A percentile compares a stretch with the other conserved stretches of the same genome.
These are phyloP conservation scores for Nothomitra cinnamomea DNA, from an alignment of 2,329 filamentous ascomycete genomes.

Conservation along the genomic window DNA sequence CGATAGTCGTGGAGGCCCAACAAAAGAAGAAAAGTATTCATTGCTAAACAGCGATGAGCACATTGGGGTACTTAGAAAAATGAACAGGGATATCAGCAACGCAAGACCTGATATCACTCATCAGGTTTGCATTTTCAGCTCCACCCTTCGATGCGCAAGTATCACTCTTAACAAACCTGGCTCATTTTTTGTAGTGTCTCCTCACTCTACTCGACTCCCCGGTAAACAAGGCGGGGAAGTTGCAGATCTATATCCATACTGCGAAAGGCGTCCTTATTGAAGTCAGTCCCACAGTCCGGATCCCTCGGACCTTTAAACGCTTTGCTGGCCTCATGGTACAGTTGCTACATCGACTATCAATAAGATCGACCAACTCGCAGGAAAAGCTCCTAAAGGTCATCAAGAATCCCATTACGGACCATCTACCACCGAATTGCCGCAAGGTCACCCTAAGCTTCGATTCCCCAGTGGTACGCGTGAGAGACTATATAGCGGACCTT, in stretches of 20 bases:
- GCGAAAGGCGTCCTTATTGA: constrained; percentile 95
- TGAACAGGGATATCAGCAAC: constrained; percentile 97
- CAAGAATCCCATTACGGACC: constrained; percentile 93
- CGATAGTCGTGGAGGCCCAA: constrained; percentile 35
- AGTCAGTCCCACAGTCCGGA: constrained; percentile 93
- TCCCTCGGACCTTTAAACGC: constrained; percentile 95
- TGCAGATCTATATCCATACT: constrained; percentile 98
- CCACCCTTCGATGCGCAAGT: constrained; percentile 12
- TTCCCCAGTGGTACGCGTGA: constrained; percentile 66
- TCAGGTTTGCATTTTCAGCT: constrained; percentile 48
- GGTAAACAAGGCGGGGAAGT: constrained; percentile 92
- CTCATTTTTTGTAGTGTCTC: constrained; percentile 50
- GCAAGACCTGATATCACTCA: constrained; percentile 95
- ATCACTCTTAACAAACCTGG: constrained; percentile 6
- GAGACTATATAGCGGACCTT: constrained; percentile 73
- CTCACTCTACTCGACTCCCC: constrained; percentile 94
- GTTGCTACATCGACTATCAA: constrained; percentile 84
- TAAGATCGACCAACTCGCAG: constrained; percentile 89
- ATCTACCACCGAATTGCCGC: constrained; percentile 89
- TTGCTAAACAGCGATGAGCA: constrained; percentile 97
- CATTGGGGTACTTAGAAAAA: constrained; percentile 98
- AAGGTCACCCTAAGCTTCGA: constrained; percentile 97
- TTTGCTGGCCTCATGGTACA: constrained; percentile 99
- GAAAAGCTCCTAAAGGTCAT: constrained; percentile 97
- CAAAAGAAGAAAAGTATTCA: constrained; percentile 87